Evolutionary conservation across 2,329 filamentous ascomycete species (phyloP), one percentile per base, ranked within the genome.

Genomic region (Pseudogymnoascus sp.): DNA sequence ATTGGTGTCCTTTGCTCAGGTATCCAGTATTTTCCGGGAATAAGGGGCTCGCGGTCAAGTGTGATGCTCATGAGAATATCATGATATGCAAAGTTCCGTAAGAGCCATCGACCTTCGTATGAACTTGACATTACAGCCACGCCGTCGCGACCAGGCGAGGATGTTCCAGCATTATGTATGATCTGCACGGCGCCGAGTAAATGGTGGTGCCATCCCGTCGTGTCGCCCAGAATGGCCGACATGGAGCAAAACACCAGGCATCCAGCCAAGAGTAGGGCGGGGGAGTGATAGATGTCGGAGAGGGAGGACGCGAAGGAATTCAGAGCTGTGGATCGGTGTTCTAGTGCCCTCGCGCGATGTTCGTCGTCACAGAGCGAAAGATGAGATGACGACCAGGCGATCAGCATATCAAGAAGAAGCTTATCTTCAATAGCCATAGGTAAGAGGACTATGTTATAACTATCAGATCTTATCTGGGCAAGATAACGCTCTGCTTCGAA

Each of bases 1-100:
- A 65, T 35, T 5, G 61, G 58, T 10, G 37, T 15, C 31, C 58
- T 60, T n/a, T 63, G 27, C 5, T 60, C 37, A 45, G 60, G 39
- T n/a, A 65, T 25, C 64, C 64, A 66, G 60, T 66, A 65, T 21
- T 42, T 25, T 9, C 66, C 66, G 5, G 15, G 10, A 5, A 68
- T 60, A 29, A 67, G 48, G 3, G 66, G 66, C 9, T 39, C 52
- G 29, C 63, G 35, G 29, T 58, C 60, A 21, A 62, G 31, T 5
- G 65, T 62, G 25, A 68, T 60, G 27, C 61, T 66, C 33, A 59
- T 55, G 18, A 68, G 59, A n/a, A 68, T 61, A 55, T 68, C 66
- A 59, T 68, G 66, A 58, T 68, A 68, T 13, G 66, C 66, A 61
- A 68, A 68, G 59, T 67, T 67, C 7, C 66, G 63, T 40, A 68